These are phyloP conservation scores for Ophiostoma sp. DNA, from an alignment of 2,329 filamentous ascomycete genomes.

Conservation along the genomic window DNA sequence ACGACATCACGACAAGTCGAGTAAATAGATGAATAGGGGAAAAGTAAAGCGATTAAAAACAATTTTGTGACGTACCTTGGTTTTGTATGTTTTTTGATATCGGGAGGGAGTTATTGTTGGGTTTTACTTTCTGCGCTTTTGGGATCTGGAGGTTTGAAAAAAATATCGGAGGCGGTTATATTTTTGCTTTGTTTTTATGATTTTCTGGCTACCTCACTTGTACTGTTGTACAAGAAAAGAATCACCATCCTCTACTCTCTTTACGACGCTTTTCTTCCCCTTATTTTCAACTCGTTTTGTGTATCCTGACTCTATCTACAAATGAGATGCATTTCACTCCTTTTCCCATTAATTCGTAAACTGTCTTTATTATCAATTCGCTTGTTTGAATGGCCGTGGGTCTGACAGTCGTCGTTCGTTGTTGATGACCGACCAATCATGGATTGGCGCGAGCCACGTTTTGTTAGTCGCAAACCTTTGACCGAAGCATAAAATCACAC, in stretches of 20 bases:
- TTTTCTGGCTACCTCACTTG: neutral
- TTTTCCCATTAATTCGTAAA: too few relatives aligned
- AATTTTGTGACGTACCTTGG: neutral
- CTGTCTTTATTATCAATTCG: too few relatives aligned
- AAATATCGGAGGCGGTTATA: neutral
- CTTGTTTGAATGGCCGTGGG: neutral
- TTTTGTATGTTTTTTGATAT: neutral
- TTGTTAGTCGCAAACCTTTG: neutral
- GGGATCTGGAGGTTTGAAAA: neutral
- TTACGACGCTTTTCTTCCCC: neutral
- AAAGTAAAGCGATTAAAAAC: neutral
- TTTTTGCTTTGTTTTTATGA: neutral
- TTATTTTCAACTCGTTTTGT: neutral
- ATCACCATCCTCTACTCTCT: neutral
- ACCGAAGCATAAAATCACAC: neutral
- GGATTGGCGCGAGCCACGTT: slow-evolving; percentile 14
- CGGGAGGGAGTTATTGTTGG: neutral
- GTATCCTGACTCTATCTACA: neutral
- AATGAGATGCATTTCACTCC: neutral
- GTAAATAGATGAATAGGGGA: neutral
- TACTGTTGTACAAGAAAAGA: neutral
- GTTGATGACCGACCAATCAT: slow-evolving; percentile 10
- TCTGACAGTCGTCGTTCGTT: neutral
- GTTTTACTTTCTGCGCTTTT: neutral
- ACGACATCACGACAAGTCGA: neutral